Evolutionary conservation across 2,329 filamentous ascomycete genomes (phyloP), one percentile per base, ranked within the genome.

Genomic region (Diaporthe sp.): DNA sequence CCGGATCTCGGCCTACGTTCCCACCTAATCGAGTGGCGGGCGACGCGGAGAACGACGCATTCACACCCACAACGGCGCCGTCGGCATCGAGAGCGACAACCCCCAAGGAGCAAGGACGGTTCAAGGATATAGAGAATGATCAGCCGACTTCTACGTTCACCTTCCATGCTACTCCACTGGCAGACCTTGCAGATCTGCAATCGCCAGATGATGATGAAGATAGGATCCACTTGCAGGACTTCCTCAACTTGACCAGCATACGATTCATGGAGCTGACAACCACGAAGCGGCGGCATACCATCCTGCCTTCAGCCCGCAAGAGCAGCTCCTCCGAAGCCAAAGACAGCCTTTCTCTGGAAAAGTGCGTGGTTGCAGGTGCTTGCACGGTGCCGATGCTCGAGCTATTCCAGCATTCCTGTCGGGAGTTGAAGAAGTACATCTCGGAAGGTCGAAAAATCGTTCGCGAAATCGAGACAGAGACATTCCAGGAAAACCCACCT

Each of bases 251-350:
- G 91, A 98, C 96, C 3, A 97, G 94, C 74, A 98, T 99, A 79
- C 94, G 96, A 71, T 99, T 99, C 85, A 98, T 99, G 94, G 97
- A 99, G 81, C 88, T 99, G 66, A 98, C 93, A n/a, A 98, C 96
- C 0, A 98, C 96, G 1, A 98, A 98, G 82, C 89, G 96, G 77
- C 90, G 97, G 72, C 94, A 97, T 79, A 98, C 96, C 0, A 92
- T 93, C 59, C 93, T 90, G 3, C 92, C 92, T 19, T 82, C 86
- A 70, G 79, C 83, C 17, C 80, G 86, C 27, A 85, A 84, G 68
- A 85, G 88, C 56, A 85, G 85, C 30, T 80, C 83, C 10, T 78
- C 83, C 8, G 79, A 81, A 7, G 84, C 79, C 9, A 84, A 86
- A 74, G 89, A 91, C 37, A 88, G 90, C 56, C 78, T 89, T 71